Base-by-base conservation (phyloP, 805 yeast genomes). In the Candida andamanensis region DNA sequence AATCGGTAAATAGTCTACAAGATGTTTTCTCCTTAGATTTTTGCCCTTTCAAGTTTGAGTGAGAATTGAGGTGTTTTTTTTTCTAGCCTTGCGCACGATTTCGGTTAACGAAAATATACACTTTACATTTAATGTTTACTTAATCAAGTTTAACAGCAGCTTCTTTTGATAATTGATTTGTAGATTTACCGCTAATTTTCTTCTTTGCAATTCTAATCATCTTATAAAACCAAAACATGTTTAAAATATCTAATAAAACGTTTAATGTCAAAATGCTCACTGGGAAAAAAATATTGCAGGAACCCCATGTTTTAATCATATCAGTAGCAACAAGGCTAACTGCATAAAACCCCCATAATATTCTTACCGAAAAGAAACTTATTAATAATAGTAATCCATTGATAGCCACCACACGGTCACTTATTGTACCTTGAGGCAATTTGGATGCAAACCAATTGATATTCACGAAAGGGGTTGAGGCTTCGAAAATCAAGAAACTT, bases 381-480 rank as follows among this genome's bases (percentile, higher is more conserved):
- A 66, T 35, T 43, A 92, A 67, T 39, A 92, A 65, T 15, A 74
- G 42, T 6, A 86, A 32, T 0, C 97, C 97, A 54, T 92, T 92
- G 44, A 80, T 46, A 11, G 74, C 50, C 31, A 77, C 72, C 8
- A 75, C 34, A 41, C 50, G 65, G 15, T 65, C 66, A 25, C 83
- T 78, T 31, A 85, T 67, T 3, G 76, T 56, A 3, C 82, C 84
- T 1, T 68, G 68, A 1, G 95, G 92, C 12, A 87, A 64, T 46
- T 84, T 80, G 19, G 82, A 71, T 20, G 86, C 78, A 56, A 81
- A 89, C 96, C 97, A 92, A 56, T 92, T 85, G 52, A 85, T 55
- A 58, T 92, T 94, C 40, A 92, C 95, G 59, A 92, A 92, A 6
- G 97, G 97, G 2, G 97, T 85, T 28, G 95, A 81, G 24, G 84